Percentiles rank a stretch among this genome's conserved stretches.
phyloP scores from a whole-genome alignment of 768 basidiomycete species.

The Tulasnella calospora region DNA sequence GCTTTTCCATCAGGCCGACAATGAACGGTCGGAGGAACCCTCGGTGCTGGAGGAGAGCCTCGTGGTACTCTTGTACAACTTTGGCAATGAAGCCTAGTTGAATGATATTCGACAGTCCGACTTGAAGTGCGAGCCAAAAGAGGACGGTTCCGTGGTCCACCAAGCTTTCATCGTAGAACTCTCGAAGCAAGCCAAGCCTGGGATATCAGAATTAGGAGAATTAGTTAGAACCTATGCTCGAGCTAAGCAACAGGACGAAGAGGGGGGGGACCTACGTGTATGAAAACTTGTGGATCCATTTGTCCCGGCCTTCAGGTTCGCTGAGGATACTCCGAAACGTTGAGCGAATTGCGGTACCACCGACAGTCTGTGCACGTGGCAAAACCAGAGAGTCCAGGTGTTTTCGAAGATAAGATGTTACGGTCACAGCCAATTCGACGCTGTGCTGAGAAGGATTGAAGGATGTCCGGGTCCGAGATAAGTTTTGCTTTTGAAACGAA shows the following conservation, averaged over 20 bases:
- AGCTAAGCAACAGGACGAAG: not conserved
- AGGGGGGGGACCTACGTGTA: conserved; percentile 58
- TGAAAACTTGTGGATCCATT: conserved; percentile 72
- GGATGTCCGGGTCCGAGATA: conserved; percentile 68
- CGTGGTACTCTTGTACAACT: conserved; percentile 74
- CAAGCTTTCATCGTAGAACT: conserved; percentile 74
- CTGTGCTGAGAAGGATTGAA: conserved; percentile 82
- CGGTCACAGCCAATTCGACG: conserved; percentile 75
- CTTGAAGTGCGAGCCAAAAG: conserved; percentile 72
- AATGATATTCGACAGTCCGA: conserved; percentile 71
- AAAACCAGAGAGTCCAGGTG: conserved; percentile 72
- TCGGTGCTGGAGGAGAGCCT: conserved; percentile 61
- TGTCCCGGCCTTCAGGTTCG: conserved; percentile 62
- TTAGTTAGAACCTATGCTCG: not conserved
- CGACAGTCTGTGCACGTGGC: conserved; percentile 64
- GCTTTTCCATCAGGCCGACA: conserved; percentile 62
- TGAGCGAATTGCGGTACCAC: conserved; percentile 73
- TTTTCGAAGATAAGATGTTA: conserved; percentile 78
- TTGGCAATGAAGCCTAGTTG: conserved; percentile 72
- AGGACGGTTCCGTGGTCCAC: conserved; percentile 75
- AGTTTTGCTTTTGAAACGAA: conserved; percentile 47
- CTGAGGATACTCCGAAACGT: conserved; percentile 77
- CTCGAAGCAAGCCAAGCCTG: conserved; percentile 65
- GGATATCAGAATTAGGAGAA: conserved; percentile 8
- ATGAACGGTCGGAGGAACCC: conserved; percentile 63